Conservation (phyloP, 164 flowering plant species). For the Platanus orientalis region DNA sequence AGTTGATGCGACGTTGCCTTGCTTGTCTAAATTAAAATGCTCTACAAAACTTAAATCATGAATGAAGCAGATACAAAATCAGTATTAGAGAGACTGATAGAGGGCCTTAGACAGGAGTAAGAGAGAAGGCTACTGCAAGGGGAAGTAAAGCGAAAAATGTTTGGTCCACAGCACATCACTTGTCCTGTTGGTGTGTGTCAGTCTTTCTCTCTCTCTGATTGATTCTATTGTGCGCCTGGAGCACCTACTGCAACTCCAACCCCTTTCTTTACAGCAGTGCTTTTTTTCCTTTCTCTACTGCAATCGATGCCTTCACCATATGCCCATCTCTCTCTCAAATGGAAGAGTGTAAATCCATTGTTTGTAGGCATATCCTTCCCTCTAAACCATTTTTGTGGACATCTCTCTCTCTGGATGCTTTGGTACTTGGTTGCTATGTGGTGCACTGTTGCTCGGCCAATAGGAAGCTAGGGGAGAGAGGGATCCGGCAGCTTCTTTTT, state of each 20-base stretch:
- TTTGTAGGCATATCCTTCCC: no score
- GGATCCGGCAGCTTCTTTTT: no score
- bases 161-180: slow-evolving; percentile 28
- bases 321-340: no score
- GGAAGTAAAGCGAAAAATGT: slow-evolving; percentile 22
- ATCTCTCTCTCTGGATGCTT: no score
- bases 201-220: slow-evolving; percentile 7
- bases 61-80: no score
- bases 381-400: no score
- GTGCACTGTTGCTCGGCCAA: no score
- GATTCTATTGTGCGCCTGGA: slow-evolving; percentile 34
- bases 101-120: neutral
- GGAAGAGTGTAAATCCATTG: no score
- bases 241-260: slow-evolving; percentile 15
- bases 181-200: slow-evolving; percentile 16
- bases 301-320: slow-evolving; percentile 6
- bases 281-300: neutral
- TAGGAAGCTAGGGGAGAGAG: no score
- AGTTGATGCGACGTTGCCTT: slow-evolving; percentile 1
- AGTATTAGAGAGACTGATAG: neutral
- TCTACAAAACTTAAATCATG: no score
- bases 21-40: neutral
- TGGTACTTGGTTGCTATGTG: no score
- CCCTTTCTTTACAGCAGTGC: no score
- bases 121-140: neutral